A percentile compares a stretch with the other conserved stretches of the same genome.
phyloP scores from a whole-genome alignment of 345 rosid genomes.

The Excoecaria cochinchinensis region DNA sequence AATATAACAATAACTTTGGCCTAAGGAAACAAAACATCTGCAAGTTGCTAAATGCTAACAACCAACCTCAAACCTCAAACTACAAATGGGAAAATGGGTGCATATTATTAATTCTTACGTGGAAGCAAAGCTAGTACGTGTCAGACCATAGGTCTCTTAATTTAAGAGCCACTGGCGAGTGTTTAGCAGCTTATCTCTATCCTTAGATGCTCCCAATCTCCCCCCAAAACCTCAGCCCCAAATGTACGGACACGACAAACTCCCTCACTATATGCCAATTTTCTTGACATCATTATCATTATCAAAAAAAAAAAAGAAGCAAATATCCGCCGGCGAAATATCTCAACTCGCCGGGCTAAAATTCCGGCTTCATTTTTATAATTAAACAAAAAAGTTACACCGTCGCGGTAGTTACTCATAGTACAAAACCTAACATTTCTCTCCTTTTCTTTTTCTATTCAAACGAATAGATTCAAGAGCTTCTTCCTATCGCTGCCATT shows the following conservation, averaged over 20 bases:
- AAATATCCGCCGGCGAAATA: slow-evolving; percentile 5
- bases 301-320: background rate
- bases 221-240: background rate
- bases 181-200: slow-evolving; percentile 9
- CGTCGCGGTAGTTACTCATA: background rate
- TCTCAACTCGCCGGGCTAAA: slow-evolving; percentile 8
- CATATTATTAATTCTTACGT: background rate
- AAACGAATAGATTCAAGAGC: slow-evolving; percentile 68
- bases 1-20: no score
- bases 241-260: slow-evolving; percentile 13
- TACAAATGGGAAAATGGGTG: background rate
- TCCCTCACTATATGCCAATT: background rate
- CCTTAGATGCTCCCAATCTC: background rate
- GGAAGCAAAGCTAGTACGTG: background rate
- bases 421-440: background rate
- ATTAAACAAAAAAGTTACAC: slow-evolving; percentile 6
- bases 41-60: background rate
- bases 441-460: slow-evolving; percentile 15
- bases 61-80: background rate
- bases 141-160: background rate
- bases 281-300: background rate
- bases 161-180: background rate
- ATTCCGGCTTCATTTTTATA: slow-evolving; percentile 21
- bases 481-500: slow-evolving; percentile 35
- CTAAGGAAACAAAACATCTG: no score